phyloP scores from a whole-genome alignment of 129 eudicot species.

The Kitagawia praeruptora region DNA sequence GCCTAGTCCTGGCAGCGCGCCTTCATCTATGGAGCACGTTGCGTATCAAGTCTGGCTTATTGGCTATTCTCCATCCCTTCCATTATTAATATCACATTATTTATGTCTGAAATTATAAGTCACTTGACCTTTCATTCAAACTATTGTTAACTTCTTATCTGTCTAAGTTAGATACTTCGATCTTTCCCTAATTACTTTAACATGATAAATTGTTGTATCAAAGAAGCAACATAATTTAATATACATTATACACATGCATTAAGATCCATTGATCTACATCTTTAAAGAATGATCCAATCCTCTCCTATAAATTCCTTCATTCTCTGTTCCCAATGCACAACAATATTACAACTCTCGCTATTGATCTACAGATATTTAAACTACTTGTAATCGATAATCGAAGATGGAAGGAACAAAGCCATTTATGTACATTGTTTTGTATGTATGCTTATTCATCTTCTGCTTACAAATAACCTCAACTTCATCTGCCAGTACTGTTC shows the following conservation, averaged over 20 bases:
- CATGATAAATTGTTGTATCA: not conserved
- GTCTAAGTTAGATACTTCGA: not conserved
- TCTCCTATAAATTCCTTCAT: constrained; percentile 2
- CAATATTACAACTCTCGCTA: not conserved
- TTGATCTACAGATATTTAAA: not conserved
- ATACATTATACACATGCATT: not conserved
- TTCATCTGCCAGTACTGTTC: not conserved
- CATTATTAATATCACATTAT: not conserved
- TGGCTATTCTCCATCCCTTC: not conserved
- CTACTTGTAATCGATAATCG: not conserved
- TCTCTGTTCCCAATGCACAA: constrained; percentile 1
- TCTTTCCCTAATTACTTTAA: not conserved
- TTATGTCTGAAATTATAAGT: not conserved
- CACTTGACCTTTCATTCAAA: not conserved
- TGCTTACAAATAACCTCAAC: not conserved
- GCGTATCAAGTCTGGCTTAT: not conserved
- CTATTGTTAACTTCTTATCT: not conserved
- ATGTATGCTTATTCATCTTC: not conserved
- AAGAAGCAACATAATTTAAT: not conserved
- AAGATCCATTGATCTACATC: not conserved
- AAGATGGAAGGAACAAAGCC: not conserved
- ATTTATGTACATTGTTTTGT: not conserved
- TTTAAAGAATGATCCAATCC: not conserved
- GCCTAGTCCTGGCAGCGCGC: not conserved
- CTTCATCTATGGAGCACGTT: constrained; percentile 4